Evolutionary conservation across 1,284 basidiomycete species (phyloP).

Genomic region (Earliella scabrosa): DNA sequence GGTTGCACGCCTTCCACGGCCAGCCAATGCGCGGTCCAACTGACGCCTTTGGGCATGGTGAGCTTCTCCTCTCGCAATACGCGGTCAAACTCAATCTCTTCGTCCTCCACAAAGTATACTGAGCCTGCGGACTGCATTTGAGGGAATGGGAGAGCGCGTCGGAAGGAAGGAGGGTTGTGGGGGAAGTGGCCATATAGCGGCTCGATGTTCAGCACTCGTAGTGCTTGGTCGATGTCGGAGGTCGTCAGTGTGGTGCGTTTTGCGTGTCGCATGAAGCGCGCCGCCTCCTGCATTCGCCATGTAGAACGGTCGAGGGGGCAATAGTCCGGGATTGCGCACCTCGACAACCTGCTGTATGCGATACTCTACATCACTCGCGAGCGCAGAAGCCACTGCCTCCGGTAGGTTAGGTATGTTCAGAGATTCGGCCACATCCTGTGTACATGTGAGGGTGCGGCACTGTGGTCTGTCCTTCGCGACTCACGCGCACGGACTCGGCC

Average conservation of each 20-base stretch:
- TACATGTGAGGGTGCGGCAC: neutral
- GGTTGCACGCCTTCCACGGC: constrained; percentile 99
- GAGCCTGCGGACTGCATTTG: constrained; percentile 61
- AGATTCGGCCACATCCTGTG: constrained; percentile 91
- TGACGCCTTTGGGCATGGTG: constrained; percentile 74
- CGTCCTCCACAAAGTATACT: constrained; percentile 94
- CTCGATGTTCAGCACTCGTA: constrained; percentile 95
- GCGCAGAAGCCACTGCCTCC: constrained; percentile 80
- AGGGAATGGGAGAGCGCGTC: constrained; percentile 71
- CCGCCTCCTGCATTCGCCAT: constrained; percentile 76
- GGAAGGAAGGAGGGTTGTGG: constrained; percentile 74
- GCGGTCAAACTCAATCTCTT: constrained; percentile 96
- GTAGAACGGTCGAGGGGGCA: neutral
- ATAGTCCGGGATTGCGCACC: constrained; percentile 45
- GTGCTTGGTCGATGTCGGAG: constrained; percentile 91
- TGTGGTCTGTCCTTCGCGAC: neutral
- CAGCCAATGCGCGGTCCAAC: constrained; percentile 94
- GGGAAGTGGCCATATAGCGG: constrained; percentile 82
- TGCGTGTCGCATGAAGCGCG: constrained; percentile 96
- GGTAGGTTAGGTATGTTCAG: constrained; percentile 82
- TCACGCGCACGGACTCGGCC: constrained; percentile 21
- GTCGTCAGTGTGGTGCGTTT: constrained; percentile 87
- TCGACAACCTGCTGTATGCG: constrained; percentile 93
- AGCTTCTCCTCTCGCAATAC: constrained; percentile 86
- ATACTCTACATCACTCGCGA: constrained; percentile 98